Percentiles rank a stretch among this genome's conserved stretches.
These are phyloP conservation scores for Penicillium antarcticum DNA, from an alignment of 495 filamentous ascomycete genomes.

Conservation along the genomic window DNA sequence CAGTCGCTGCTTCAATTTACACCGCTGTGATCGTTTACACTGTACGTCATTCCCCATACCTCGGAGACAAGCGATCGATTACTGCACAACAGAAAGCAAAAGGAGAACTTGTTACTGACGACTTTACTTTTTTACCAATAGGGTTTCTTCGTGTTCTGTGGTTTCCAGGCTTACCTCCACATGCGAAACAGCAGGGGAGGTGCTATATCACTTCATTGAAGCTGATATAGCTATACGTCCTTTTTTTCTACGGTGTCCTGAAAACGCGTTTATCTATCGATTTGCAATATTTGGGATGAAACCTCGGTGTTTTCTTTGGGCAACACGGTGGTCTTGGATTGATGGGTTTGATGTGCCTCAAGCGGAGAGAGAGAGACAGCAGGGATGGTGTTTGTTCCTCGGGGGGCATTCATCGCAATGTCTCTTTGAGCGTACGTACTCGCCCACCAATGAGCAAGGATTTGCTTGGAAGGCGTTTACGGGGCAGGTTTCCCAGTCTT, in stretches of 20 bases:
- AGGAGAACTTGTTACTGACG: conserved; percentile 3
- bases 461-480: conserved; percentile 15
- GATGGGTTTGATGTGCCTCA: conserved; percentile 10
- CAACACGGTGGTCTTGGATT: conserved; percentile 7
- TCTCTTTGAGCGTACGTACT: conserved; percentile 2
- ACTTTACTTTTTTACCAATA: conserved; percentile 24
- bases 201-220: conserved; percentile 69
- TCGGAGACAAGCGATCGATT: background rate
- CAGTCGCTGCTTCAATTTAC: conserved; percentile 79
- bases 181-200: conserved; percentile 72
- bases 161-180: conserved; percentile 78
- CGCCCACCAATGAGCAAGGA: conserved; percentile 1
- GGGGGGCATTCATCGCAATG: background rate
- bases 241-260: conserved; percentile 15
- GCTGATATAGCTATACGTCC: conserved; percentile 2
- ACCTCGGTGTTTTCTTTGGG: conserved; percentile 19
- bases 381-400: background rate
- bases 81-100: background rate
- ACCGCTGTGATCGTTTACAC: conserved; percentile 80
- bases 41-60: conserved; percentile 50
- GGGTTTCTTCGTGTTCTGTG: conserved; percentile 89
- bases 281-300: conserved; percentile 18
- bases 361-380: conserved; percentile 5
- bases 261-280: conserved; percentile 13
- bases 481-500: conserved; percentile 21